Conservation (phyloP, 2,329 filamentous ascomycete genomes). For the Microdochium bolleyi region DNA sequence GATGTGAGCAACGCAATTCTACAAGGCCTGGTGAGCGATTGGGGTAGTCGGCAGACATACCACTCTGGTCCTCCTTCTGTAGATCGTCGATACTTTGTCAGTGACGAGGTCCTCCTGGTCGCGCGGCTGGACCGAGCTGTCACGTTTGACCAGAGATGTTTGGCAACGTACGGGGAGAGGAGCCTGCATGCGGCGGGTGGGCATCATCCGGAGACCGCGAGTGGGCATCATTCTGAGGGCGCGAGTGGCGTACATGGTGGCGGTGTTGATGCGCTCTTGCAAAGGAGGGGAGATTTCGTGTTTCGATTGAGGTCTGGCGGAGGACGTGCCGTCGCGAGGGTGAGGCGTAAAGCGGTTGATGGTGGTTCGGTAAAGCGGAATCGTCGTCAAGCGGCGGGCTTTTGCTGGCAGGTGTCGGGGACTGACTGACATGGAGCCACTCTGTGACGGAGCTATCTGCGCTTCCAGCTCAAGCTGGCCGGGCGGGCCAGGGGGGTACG, state of each 20-base stretch:
- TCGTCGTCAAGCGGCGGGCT: neutral
- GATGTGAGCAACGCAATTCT: neutral
- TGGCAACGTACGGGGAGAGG: constrained; percentile 62
- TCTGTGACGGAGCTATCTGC: neutral
- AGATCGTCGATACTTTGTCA: constrained; percentile 23
- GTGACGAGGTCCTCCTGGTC: constrained; percentile 11
- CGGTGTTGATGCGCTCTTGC: constrained; percentile 4
- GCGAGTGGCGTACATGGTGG: constrained; percentile 58
- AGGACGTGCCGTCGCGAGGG: neutral
- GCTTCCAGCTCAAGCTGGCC: neutral
- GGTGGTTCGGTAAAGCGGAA: neutral
- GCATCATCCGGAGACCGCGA: constrained; percentile 58
- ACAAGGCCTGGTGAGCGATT: constrained; percentile 6
- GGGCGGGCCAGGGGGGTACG: neutral
- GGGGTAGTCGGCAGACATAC: constrained; percentile 37
- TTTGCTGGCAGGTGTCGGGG: neutral
- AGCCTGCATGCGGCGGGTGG: constrained; percentile 58
- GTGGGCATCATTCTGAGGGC: constrained; percentile 62
- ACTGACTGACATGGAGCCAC: neutral
- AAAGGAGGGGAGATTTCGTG: constrained; percentile 13
- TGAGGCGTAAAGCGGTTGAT: neutral
- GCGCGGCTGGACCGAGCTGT: neutral
- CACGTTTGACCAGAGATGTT: too few species aligned
- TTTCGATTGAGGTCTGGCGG: neutral
- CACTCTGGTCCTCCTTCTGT: constrained; percentile 60